Evolutionary conservation across 805 yeast genomes (phyloP).

Genomic region (Wickerhamomyces hampshirensis): DNA sequence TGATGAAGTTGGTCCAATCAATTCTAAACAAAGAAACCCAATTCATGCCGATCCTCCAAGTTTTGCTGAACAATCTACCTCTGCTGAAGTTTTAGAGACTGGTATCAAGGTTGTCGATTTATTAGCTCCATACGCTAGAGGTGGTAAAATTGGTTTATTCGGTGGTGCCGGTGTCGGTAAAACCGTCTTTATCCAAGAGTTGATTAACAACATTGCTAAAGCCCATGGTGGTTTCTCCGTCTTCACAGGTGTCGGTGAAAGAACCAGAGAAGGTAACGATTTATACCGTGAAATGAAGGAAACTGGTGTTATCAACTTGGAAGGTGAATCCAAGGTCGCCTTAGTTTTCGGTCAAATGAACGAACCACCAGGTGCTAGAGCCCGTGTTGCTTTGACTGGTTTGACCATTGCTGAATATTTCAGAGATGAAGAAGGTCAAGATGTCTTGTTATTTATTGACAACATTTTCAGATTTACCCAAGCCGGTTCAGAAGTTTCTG

Average conservation of each 20-base stretch:
- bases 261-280: slow-evolving; percentile 99
- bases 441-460: slow-evolving; percentile 98
- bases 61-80: slow-evolving; percentile 94
- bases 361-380: slow-evolving; percentile 99
- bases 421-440: slow-evolving; percentile 99
- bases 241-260: slow-evolving; percentile 99
- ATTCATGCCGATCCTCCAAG: slow-evolving; percentile 98
- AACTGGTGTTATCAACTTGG: slow-evolving; percentile 99
- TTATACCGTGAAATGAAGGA: slow-evolving; percentile 99
- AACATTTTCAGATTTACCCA: slow-evolving; percentile 99
- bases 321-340: slow-evolving; percentile 99
- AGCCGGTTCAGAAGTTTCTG: slow-evolving; percentile 99
- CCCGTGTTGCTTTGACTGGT: slow-evolving; percentile 99
- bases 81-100: slow-evolving; percentile 97
- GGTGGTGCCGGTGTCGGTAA: slow-evolving; percentile 99
- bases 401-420: slow-evolving; percentile 99
- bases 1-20: slow-evolving; percentile 99
- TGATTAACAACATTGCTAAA: slow-evolving; percentile 99
- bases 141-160: slow-evolving; percentile 99
- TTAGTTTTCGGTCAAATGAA: slow-evolving; percentile 99
- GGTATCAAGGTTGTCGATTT: slow-evolving; percentile 99
- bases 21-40: slow-evolving; percentile 89
- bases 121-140: slow-evolving; percentile 99
- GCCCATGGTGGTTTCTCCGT: slow-evolving; percentile 99
- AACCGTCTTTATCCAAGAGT: slow-evolving; percentile 99